Evolutionary conservation across 1,139 yeast species (phyloP).

Genomic region (Eremothecium gossypii): DNA sequence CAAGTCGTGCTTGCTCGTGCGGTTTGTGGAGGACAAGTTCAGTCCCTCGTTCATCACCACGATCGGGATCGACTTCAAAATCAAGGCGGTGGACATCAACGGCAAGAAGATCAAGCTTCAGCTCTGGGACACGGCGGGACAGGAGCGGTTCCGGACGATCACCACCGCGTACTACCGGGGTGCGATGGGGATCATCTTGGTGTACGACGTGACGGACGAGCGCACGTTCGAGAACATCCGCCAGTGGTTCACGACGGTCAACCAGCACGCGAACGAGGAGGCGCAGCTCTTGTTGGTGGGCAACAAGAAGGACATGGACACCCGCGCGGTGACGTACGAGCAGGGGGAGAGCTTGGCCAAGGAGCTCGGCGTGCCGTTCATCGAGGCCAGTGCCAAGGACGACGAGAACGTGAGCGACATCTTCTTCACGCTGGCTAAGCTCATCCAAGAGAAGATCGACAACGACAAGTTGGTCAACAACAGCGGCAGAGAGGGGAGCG

Average conservation of each 20-base stretch:
- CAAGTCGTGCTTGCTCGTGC: constrained; percentile 83
- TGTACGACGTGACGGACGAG: constrained; percentile 93
- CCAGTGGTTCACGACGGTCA: constrained; percentile 90
- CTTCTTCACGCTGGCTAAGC: constrained; percentile 81
- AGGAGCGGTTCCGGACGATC: constrained; percentile 94
- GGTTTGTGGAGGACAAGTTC: constrained; percentile 95
- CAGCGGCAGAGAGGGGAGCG: constrained; percentile 24
- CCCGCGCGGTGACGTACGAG: constrained; percentile 73
- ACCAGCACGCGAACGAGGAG: constrained; percentile 93
- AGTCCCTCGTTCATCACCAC: constrained; percentile 95
- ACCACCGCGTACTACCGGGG: constrained; percentile 98
- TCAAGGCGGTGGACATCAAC: constrained; percentile 89
- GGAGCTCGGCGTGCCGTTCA: constrained; percentile 78
- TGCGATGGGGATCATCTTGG: constrained; percentile 95
- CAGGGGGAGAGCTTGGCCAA: constrained; percentile 89
- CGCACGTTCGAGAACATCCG: constrained; percentile 77
- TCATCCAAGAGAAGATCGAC: constrained; percentile 69
- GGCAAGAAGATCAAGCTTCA: constrained; percentile 90
- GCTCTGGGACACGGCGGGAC: constrained; percentile 99
- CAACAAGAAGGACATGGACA: constrained; percentile 74
- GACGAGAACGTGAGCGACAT: constrained; percentile 87
- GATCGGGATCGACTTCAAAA: constrained; percentile 95
- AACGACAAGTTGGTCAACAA: constrained; percentile 27
- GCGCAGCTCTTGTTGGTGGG: constrained; percentile 92
- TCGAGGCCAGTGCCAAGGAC: constrained; percentile 94